Base-by-base conservation (phyloP, 768 basidiomycete genomes). In the Arthromyces matolae region DNA sequence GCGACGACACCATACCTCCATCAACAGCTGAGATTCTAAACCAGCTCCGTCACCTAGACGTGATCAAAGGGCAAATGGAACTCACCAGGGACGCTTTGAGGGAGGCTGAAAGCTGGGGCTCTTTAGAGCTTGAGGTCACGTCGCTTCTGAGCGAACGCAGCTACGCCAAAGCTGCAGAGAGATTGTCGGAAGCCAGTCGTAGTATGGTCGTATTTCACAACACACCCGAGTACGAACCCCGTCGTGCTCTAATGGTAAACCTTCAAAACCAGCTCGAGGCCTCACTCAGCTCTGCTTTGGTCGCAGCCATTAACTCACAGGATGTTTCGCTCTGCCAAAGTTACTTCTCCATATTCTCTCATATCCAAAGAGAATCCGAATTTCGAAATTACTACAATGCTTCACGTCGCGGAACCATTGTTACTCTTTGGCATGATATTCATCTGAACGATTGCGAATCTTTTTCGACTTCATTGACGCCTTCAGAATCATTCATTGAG, bases 71-170 rank as follows among this genome's bases (percentile, higher is more conserved):
- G 19, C 76, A 86, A 18, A 93, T 99, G 91, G 92, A 93, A 62
- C 83, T 84, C 0, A 79, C 92, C 1, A 75, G 93, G 27, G 92
- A 92, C 52, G 93, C 97, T 14, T 69, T 98, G 28, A 81, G 86
- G 20, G 95, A 98, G 62, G 94, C 96, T 10, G 94, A 98, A 72
- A 90, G 86, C 55, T 99, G 96, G 96, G 89, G 86, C 48, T 90
- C 91, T 2, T 77, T 99, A 37, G 96, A 98, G 64, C 77, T 87
- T 28, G 96, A 99, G 68, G 87, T 96, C 38, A 89, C 88, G 0
- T 75, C 86, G 2, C 77, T 95, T n/a, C 76, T 98, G 33, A 69
- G 76, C 12, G 89, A 93, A 56, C 78, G 79, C 57, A 82, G 75
- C 54, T 95, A 90, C 61, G 79, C 79, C 41, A 93, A 93, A 61